Percentiles rank a stretch among this genome's conserved stretches.
phyloP scores from a whole-genome alignment of 2,329 filamentous ascomycete genomes.

The Neofusicoccum kwambonambiense region DNA sequence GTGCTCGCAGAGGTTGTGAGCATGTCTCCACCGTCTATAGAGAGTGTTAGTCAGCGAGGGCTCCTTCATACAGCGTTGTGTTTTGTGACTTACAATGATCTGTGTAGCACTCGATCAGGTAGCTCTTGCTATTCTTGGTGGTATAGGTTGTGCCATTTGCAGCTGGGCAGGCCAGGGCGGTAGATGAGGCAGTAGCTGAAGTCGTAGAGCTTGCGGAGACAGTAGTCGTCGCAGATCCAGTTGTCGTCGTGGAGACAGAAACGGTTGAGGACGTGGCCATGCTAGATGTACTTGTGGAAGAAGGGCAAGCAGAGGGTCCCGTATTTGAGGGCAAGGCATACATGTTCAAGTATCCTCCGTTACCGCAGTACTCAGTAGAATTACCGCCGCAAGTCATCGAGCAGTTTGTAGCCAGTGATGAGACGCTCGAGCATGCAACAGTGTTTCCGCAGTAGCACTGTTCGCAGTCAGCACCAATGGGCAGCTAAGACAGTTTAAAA shows the following conservation, averaged over 20 bases:
- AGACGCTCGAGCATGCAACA: conserved; percentile 21
- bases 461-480: background rate
- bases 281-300: background rate
- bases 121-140: background rate
- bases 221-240: background rate
- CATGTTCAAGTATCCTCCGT: conserved; percentile 26
- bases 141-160: background rate
- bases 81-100: conserved; percentile 18
- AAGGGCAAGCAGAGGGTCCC: background rate
- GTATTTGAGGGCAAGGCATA: conserved; percentile 22
- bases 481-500: too few species aligned
- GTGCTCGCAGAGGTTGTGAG: conserved; percentile 11
- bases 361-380: conserved; percentile 29
- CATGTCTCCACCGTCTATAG: conserved; percentile 19
- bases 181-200: background rate
- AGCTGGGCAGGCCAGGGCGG: conserved; percentile 3
- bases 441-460: conserved; percentile 29
- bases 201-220: background rate
- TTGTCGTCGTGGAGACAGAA: background rate
- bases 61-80: background rate
- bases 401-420: conserved; percentile 24
- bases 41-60: background rate
- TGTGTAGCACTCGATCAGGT: conserved; percentile 22
- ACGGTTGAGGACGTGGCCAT: background rate
- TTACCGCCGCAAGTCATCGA: conserved; percentile 29